phyloP scores from a whole-genome alignment of 768 basidiomycete genomes.

The Chalciporus pseudorubinellus region DNA sequence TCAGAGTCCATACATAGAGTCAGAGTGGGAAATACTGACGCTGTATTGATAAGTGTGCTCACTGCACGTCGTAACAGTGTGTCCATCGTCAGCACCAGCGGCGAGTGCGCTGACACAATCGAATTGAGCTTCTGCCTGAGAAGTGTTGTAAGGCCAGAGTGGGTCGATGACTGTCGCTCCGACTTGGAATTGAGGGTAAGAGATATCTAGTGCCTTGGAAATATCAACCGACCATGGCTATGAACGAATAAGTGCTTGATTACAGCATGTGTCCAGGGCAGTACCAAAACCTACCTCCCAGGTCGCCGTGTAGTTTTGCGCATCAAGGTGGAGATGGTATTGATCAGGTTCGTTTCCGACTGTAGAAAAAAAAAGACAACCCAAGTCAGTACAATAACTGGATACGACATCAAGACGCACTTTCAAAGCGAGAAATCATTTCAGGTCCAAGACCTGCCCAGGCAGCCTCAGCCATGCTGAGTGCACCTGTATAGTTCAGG shows the following conservation, averaged over 20 bases:
- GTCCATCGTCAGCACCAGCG: conserved; percentile 41
- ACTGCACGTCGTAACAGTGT: conserved; percentile 47
- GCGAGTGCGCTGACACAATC: conserved; percentile 50
- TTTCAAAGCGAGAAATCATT: conserved; percentile 46
- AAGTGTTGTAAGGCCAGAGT: conserved; percentile 47
- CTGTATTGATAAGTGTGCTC: conserved; percentile 57
- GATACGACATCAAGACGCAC: conserved; percentile 22
- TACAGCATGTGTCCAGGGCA: neutral
- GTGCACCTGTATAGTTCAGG: conserved; percentile 41
- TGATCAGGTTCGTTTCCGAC: conserved; percentile 59
- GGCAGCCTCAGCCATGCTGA: conserved; percentile 44
- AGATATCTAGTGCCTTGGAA: conserved; percentile 37
- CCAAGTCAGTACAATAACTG: neutral
- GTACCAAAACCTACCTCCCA: conserved; percentile 39
- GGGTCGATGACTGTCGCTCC: conserved; percentile 51
- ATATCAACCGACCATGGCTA: conserved; percentile 53
- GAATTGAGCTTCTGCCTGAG: conserved; percentile 35
- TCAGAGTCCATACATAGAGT: conserved; percentile 36
- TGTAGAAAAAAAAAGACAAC: conserved; percentile 5
- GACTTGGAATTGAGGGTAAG: conserved; percentile 45
- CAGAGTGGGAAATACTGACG: conserved; percentile 30
- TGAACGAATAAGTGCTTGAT: neutral
- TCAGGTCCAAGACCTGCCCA: conserved; percentile 34
- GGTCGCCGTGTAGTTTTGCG: conserved; percentile 42
- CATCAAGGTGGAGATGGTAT: conserved; percentile 39